Percentiles rank a stretch among this genome's conserved stretches.
Conservation (phyloP, 768 basidiomycete species). For the Termitomyces titanicus region DNA sequence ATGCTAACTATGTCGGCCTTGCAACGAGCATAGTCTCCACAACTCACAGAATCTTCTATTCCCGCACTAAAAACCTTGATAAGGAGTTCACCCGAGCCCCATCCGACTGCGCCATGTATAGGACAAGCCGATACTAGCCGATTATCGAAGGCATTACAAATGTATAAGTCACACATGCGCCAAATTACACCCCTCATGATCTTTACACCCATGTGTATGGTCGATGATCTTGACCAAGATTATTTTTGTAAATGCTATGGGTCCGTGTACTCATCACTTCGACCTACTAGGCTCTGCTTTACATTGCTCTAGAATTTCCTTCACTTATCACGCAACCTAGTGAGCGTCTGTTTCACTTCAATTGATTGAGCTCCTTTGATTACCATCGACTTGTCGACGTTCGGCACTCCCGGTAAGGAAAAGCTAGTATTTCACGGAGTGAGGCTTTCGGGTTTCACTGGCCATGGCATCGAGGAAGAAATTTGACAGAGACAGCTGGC, state of each 20-base stretch:
- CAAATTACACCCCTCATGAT: too few species aligned
- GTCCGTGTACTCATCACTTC: too few species aligned
- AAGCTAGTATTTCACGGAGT: slow-evolving; percentile 28
- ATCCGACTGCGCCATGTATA: too few species aligned
- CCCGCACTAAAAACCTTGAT: neutral
- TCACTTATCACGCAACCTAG: neutral
- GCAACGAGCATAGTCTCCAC: neutral
- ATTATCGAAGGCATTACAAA: too few species aligned
- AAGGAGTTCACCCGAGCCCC: too few species aligned
- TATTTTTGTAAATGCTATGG: neutral
- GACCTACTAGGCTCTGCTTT: too few species aligned
- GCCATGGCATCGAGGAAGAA: slow-evolving; percentile 37
- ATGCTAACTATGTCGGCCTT: too few species aligned
- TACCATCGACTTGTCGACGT: slow-evolving; percentile 34
- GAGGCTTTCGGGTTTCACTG: slow-evolving; percentile 40
- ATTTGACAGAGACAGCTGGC: slow-evolving; percentile 29
- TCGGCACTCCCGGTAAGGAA: slow-evolving; percentile 26
- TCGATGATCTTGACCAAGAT: neutral
- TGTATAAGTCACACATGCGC: too few species aligned
- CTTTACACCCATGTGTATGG: too few species aligned
- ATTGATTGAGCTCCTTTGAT: slow-evolving; percentile 34
- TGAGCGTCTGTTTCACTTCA: neutral
- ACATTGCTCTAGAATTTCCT: neutral
- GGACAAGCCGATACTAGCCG: too few species aligned
- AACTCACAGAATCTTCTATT: neutral